Base-by-base conservation (phyloP, 257 asterid genomes). In the Leptodermis oblonga region DNA sequence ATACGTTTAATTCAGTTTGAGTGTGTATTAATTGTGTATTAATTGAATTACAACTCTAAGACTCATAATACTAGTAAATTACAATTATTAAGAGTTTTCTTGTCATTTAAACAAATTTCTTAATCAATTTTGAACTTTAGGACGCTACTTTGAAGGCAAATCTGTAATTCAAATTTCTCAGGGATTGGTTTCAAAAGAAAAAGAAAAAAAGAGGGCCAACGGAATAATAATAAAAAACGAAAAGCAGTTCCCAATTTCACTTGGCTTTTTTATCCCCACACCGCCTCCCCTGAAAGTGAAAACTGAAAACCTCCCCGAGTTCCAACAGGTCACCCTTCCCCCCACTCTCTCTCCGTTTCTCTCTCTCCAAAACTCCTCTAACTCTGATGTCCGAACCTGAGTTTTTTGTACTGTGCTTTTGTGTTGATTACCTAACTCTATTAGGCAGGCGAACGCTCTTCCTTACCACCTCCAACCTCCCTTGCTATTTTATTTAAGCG, bases 391-490 rank as follows among this genome's bases (percentile, higher is more conserved):
- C 5, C 15, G 52, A 46, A 10, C 30, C 48, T 33, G 5, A 18
- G 11, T 43, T 46, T 48, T 64, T n/a, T n/a, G n/a, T n/a, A n/a
- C n/a, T n/a, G 63, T 49, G 34, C 53, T 62, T 72, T 41, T 58
- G 73, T 48, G 43, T 73, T 69, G 78, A 37, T 73, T 33, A 73
- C 79, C 82, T 73, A 78, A 51, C 70, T 17, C n/a, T 68, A 13
- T 10, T n/a, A n/a, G 5, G 8, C 9, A n/a, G 31, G n/a, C 31
- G n/a, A 3, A 1, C 48, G 20, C 65, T 20, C 22, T 14, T 8
- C 10, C 28, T 33, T 4, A 9, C 26, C 43, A 22, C 55, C 81
- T 22, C 30, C 46, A 11, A 41, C 20, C 26, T 41, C 45, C 36
- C 3, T 63, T 17, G 53, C 53, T 33, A 51, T 51, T 51, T 51